phyloP scores from a whole-genome alignment of 495 filamentous ascomycete genomes.

The Penicillium egyptiacum region DNA sequence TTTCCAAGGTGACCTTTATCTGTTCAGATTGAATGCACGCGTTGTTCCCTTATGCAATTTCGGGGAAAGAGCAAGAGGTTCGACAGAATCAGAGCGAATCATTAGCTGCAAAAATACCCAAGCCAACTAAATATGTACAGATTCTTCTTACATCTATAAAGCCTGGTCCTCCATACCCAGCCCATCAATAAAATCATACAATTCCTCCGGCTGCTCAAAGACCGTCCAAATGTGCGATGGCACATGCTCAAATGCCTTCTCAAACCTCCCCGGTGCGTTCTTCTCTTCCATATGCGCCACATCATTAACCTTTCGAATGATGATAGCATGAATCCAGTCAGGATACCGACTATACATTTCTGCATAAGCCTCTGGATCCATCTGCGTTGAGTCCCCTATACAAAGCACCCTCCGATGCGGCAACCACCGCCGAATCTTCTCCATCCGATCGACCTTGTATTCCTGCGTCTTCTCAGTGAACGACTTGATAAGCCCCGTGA shows the following conservation, averaged over 20 bases:
- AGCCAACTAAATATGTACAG: constrained; percentile 1
- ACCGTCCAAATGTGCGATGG: constrained; percentile 72
- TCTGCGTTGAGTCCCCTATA: constrained; percentile 89
- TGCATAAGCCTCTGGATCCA: constrained; percentile 87
- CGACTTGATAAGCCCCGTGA: constrained; percentile 72
- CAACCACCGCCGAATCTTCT: constrained; percentile 72
- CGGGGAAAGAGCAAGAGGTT: not conserved
- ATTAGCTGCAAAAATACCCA: not conserved
- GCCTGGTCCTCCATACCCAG: constrained; percentile 35
- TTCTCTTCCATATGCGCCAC: constrained; percentile 71
- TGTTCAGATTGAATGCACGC: not conserved
- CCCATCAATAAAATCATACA: constrained; percentile 49
- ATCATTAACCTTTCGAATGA: constrained; percentile 79
- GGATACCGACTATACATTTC: constrained; percentile 63
- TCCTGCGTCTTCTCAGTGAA: constrained; percentile 79
- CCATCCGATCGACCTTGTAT: constrained; percentile 83
- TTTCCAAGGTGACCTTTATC: not conserved
- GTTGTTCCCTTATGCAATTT: too few relatives aligned
- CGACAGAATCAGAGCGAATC: not conserved
- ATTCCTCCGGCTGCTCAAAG: constrained; percentile 72
- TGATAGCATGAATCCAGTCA: constrained; percentile 75
- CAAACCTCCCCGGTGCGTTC: constrained; percentile 73
- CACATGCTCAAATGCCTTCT: constrained; percentile 76
- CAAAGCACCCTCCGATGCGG: constrained; percentile 76
- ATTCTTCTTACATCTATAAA: constrained; percentile 13